Conservation (phyloP, 306 rosid genomes). For the Biancaea sappan region DNA sequence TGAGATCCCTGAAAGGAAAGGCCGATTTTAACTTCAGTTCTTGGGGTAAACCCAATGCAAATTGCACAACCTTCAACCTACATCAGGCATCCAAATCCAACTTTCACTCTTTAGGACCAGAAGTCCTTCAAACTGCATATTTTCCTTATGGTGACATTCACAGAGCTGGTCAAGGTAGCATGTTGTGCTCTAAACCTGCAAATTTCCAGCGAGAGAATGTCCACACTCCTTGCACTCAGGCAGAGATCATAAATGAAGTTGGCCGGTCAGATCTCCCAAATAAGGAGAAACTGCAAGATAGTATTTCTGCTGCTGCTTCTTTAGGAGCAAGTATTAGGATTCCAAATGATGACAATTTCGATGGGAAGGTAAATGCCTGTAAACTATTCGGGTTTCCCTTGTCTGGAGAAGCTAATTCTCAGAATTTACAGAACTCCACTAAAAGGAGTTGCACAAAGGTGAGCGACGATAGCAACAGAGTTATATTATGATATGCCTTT, state of each 20-base stretch:
- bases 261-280: slow-evolving; percentile 44
- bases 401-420: slow-evolving; percentile 58
- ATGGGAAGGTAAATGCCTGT: slow-evolving; percentile 57
- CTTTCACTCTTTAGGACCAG: slow-evolving; percentile 53
- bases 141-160: slow-evolving; percentile 63
- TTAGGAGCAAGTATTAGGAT: slow-evolving; percentile 49
- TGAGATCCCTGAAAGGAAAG: slow-evolving; percentile 71
- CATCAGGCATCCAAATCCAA: slow-evolving; percentile 62
- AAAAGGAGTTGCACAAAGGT: slow-evolving; percentile 97
- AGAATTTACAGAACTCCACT: slow-evolving; percentile 53
- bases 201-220: slow-evolving; percentile 53
- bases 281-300: slow-evolving; percentile 57
- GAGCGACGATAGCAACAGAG: slow-evolving; percentile 57
- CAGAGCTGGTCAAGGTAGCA: slow-evolving; percentile 53
- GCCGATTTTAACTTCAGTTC: slow-evolving; percentile 55
- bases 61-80: slow-evolving; percentile 55
- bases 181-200: slow-evolving; percentile 49
- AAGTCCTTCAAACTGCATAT: slow-evolving; percentile 57
- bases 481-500: slow-evolving; percentile 45
- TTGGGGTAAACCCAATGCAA: slow-evolving; percentile 67
- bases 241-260: slow-evolving; percentile 51
- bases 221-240: slow-evolving; percentile 50
- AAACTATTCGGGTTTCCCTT: slow-evolving; percentile 86
- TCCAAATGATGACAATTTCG: slow-evolving; percentile 57
- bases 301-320: slow-evolving; percentile 50